A percentile compares a stretch with the other conserved stretches of the same genome.
phyloP scores from a whole-genome alignment of 768 basidiomycete species.

The Candolleomyces eurysporus region DNA sequence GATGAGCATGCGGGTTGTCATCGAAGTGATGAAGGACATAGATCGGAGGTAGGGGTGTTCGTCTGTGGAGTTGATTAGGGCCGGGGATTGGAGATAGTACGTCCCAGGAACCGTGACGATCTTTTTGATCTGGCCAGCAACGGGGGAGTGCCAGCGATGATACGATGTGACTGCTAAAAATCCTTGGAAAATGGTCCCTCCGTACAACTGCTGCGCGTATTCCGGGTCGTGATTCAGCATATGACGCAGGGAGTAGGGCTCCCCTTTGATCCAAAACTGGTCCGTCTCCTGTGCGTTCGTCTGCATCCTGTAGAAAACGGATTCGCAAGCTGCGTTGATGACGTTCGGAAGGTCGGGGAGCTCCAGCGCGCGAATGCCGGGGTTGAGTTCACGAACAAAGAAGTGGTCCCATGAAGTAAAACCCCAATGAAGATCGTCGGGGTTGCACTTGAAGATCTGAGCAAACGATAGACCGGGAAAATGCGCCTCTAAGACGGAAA shows the following conservation, averaged over 20 bases:
- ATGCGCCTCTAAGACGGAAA: conserved; percentile 12
- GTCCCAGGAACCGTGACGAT: conserved; percentile 47
- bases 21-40: conserved; percentile 39
- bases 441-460: conserved; percentile 38
- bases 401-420: conserved; percentile 53
- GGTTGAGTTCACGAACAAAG: conserved; percentile 45
- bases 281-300: conserved; percentile 38
- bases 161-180: conserved; percentile 55
- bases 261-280: conserved; percentile 59
- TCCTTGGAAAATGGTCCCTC: conserved; percentile 54
- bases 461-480: conserved; percentile 24
- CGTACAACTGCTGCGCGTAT: conserved; percentile 39
- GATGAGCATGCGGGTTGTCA: conserved; percentile 50
- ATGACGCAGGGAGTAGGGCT: conserved; percentile 57
- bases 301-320: conserved; percentile 41
- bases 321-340: conserved; percentile 55
- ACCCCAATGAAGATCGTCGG: conserved; percentile 38
- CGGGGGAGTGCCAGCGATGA: conserved; percentile 64
- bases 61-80: conserved; percentile 14
- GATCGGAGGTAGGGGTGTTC: conserved; percentile 22
- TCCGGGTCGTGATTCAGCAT: conserved; percentile 46
- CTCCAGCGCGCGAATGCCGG: conserved; percentile 38
- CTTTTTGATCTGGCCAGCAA: conserved; percentile 42
- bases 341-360: conserved; percentile 23
- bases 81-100: conserved; percentile 42